phyloP scores from a whole-genome alignment of 441 rosid genomes.

The Brassica balearica region DNA sequence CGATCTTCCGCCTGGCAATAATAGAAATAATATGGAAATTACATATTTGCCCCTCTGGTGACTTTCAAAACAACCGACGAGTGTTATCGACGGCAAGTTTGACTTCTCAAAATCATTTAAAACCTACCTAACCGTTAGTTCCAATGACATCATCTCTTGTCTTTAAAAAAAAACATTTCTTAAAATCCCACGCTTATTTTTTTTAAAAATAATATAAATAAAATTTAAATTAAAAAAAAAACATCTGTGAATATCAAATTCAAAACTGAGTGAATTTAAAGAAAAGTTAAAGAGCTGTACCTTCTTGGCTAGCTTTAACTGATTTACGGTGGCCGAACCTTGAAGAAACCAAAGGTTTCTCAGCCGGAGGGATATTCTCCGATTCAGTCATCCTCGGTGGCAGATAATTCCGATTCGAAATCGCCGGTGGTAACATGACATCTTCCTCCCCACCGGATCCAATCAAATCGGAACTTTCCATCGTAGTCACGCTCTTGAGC shows the following conservation, averaged over 20 bases:
- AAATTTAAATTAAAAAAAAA: neutral
- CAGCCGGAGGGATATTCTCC: constrained; percentile 48
- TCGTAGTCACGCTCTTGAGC: constrained; percentile 46
- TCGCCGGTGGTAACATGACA: constrained; percentile 5
- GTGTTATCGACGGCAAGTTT: constrained; percentile 28
- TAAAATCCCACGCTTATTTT: neutral
- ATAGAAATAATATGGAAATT: neutral
- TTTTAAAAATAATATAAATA: neutral
- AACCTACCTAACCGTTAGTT: constrained; percentile 29
- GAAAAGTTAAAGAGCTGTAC: constrained; percentile 42
- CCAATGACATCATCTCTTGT: neutral
- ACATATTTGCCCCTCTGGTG: neutral
- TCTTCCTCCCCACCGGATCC: constrained; percentile 47
- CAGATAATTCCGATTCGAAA: neutral
- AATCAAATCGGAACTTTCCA: constrained; percentile 43
- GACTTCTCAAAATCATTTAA: constrained; percentile 32
- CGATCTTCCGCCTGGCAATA: constrained; percentile 47
- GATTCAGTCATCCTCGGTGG: constrained; percentile 38
- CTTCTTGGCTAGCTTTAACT: constrained; percentile 63
- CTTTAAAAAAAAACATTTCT: neutral
- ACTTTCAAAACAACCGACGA: constrained; percentile 25
- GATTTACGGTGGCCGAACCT: constrained; percentile 67
- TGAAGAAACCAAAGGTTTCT: constrained; percentile 26
- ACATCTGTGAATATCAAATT: too few species aligned
- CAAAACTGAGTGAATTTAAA: neutral